A percentile compares a stretch with the other conserved stretches of the same genome.
Evolutionary conservation across 2,329 filamentous ascomycete genomes (phyloP).

Genomic region (Alternaria consortialis): DNA sequence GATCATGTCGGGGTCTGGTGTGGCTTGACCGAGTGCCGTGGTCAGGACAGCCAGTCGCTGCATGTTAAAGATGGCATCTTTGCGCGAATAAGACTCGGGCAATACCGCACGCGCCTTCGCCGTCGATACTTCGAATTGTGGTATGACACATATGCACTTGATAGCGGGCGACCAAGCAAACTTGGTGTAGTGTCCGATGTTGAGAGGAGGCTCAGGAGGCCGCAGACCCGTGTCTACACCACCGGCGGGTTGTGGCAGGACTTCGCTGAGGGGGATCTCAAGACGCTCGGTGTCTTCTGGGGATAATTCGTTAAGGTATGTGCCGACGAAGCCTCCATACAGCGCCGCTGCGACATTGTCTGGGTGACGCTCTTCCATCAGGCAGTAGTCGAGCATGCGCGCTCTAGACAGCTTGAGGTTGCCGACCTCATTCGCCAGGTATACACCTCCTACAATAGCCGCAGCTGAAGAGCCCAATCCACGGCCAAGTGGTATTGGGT

Average conservation of each 20-base stretch:
- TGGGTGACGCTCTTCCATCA: slow-evolving; percentile 81
- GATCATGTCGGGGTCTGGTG: slow-evolving; percentile 91
- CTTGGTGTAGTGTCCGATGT: slow-evolving; percentile 96
- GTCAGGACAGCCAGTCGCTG: slow-evolving; percentile 92
- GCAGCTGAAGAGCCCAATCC: slow-evolving; percentile 95
- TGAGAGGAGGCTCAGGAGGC: slow-evolving; percentile 87
- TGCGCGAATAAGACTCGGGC: slow-evolving; percentile 78
- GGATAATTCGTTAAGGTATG: slow-evolving; percentile 90
- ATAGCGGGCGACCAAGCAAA: slow-evolving; percentile 94
- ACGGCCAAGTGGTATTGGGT: slow-evolving; percentile 91
- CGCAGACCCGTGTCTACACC: slow-evolving; percentile 87
- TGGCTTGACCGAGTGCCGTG: slow-evolving; percentile 86
- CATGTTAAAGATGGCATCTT: slow-evolving; percentile 94
- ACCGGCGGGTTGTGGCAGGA: slow-evolving; percentile 87
- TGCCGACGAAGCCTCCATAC: slow-evolving; percentile 96
- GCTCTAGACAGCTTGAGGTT: slow-evolving; percentile 79
- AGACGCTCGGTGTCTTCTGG: slow-evolving; percentile 88
- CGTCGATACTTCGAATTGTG: slow-evolving; percentile 94
- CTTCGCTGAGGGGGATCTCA: slow-evolving; percentile 94
- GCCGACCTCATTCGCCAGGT: slow-evolving; percentile 88
- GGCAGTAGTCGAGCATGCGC: slow-evolving; percentile 90
- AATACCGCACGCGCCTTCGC: slow-evolving; percentile 88
- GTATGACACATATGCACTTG: slow-evolving; percentile 96
- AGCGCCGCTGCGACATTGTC: slow-evolving; percentile 83
- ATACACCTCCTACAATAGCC: slow-evolving; percentile 94